These are phyloP conservation scores for Lumnitzera racemosa DNA, from an alignment of 345 rosid species.

Conservation along the genomic window DNA sequence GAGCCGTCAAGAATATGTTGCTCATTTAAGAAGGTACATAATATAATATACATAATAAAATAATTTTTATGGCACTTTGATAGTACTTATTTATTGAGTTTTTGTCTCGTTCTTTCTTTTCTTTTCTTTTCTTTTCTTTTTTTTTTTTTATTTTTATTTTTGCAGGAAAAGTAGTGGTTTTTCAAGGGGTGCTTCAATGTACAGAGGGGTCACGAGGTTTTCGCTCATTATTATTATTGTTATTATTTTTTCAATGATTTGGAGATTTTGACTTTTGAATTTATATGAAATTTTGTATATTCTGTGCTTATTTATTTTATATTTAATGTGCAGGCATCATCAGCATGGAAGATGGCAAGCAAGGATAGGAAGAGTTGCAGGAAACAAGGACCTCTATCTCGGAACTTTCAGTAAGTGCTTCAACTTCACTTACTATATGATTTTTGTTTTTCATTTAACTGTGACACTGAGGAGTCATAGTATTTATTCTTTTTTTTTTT, in stretches of 20 bases:
- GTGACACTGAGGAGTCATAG: not conserved
- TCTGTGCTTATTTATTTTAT: not conserved
- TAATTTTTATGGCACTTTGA: not conserved
- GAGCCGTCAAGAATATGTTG: slow-evolving; percentile 79
- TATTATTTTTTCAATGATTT: not conserved
- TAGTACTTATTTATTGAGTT: no score
- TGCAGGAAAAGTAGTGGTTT: slow-evolving; percentile 81
- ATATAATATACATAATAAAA: not conserved
- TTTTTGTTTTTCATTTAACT: not conserved
- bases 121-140: not conserved
- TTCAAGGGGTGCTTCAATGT: slow-evolving; percentile 81
- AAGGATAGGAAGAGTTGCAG: slow-evolving; percentile 78
- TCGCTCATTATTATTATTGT: not conserved
- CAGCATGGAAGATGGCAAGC: slow-evolving; percentile 95
- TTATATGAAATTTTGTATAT: slow-evolving; percentile 34
- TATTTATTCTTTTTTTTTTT: not conserved
- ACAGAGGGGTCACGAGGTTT: slow-evolving; percentile 85
- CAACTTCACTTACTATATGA: not conserved
- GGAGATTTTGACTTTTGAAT: slow-evolving; percentile 12
- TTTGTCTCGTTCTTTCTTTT: no score
- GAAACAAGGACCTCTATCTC: slow-evolving; percentile 84
- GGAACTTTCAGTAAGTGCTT: slow-evolving; percentile 68
- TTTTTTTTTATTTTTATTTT: not conserved
- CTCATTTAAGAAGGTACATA: slow-evolving; percentile 59
- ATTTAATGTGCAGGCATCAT: slow-evolving; percentile 40